Evolutionary conservation across 2,329 filamentous ascomycete species (phyloP).

Genomic region (Chaetomiaceae sp.): DNA sequence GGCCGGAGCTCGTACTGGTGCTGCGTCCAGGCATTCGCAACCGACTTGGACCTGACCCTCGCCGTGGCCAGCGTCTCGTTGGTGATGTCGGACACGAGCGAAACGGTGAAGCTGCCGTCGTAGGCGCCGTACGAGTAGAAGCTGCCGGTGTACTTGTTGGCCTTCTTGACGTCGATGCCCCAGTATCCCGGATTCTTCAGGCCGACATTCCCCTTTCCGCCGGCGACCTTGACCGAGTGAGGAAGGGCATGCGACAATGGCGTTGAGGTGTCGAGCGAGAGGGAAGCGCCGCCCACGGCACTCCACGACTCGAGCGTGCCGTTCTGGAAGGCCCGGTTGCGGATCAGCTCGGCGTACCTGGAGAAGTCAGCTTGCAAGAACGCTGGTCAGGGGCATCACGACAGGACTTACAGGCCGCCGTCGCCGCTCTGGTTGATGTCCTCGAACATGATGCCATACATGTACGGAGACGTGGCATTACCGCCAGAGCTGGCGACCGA

Average conservation of each 20-base stretch:
- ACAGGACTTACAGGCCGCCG: slow-evolving; percentile 5
- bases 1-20: slow-evolving; percentile 3
- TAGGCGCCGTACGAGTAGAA: slow-evolving; percentile 1
- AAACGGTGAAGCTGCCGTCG: background rate
- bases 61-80: slow-evolving; percentile 1
- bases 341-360: slow-evolving; percentile 11
- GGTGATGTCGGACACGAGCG: slow-evolving; percentile 3
- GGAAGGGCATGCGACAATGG: slow-evolving; percentile 4
- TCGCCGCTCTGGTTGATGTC: slow-evolving; percentile 13
- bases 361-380: background rate
- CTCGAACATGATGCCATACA: slow-evolving; percentile 25
- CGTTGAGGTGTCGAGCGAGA: background rate
- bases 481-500: slow-evolving; percentile 15
- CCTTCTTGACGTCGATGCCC: slow-evolving; percentile 10
- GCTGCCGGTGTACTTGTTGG: slow-evolving; percentile 2
- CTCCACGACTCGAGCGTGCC: background rate
- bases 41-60: slow-evolving; percentile 1
- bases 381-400: background rate
- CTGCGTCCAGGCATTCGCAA: background rate
- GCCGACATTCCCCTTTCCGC: background rate
- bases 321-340: slow-evolving; percentile 9
- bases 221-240: slow-evolving; percentile 2
- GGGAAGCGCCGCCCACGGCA: background rate
- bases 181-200: slow-evolving; percentile 6
- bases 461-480: slow-evolving; percentile 14